Evolutionary conservation across 495 filamentous ascomycete genomes (phyloP).

Genomic region (Trichoderma virens): DNA sequence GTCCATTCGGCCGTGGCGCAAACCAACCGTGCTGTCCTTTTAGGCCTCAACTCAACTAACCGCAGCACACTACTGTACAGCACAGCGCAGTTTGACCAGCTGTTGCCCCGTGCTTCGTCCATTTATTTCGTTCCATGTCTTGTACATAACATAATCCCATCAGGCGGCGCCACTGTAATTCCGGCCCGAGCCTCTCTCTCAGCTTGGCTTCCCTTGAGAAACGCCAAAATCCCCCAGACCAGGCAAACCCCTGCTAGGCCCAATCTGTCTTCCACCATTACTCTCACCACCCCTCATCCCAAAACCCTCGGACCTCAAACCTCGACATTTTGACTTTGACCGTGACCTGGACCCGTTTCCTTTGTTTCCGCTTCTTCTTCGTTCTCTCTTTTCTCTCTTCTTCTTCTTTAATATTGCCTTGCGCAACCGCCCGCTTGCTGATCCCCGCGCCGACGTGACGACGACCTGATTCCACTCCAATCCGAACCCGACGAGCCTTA

Average conservation of each 20-base stretch:
- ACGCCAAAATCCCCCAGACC: neutral
- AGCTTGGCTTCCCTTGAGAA: neutral
- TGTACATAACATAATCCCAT: no score
- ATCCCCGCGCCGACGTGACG: no score
- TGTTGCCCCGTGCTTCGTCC: no score
- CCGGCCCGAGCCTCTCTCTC: neutral
- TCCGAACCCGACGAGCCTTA: constrained; percentile 16
- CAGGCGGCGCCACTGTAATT: neutral
- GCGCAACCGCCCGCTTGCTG: constrained; percentile 1
- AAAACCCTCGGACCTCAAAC: neutral
- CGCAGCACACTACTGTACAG: no score
- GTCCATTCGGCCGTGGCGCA: neutral
- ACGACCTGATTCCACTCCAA: constrained; percentile 12
- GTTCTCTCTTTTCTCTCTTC: neutral
- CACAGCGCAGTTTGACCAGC: no score
- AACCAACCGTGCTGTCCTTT: neutral
- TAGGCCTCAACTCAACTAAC: no score
- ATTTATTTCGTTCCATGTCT: no score
- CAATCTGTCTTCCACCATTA: neutral
- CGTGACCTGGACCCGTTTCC: neutral
- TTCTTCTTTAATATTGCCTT: neutral
- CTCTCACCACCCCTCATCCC: constrained; percentile 4
- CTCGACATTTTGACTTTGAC: neutral
- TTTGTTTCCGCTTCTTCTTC: neutral
- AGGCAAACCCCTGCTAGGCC: neutral